Percentiles rank a stretch among this genome's conserved stretches.
Evolutionary conservation across 257 asterid genomes (phyloP).

Genomic region (Gardenia jasminoides): DNA sequence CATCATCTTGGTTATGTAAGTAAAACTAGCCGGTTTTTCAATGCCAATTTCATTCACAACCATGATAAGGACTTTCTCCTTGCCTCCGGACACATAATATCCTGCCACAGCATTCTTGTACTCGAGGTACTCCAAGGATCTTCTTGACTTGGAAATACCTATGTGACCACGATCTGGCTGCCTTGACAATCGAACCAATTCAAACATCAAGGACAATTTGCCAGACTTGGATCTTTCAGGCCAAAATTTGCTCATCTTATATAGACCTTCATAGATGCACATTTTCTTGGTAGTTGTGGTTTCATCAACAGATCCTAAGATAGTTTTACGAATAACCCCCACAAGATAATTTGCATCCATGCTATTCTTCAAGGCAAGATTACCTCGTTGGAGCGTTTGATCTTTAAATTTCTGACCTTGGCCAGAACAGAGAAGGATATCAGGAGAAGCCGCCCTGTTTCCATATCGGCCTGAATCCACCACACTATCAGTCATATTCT

Average conservation of each 20-base stretch:
- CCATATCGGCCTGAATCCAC: too few relatives aligned
- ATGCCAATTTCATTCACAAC: conserved; percentile 34
- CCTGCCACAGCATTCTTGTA: conserved; percentile 10
- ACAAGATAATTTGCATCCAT: too few relatives aligned
- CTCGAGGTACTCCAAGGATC: background rate
- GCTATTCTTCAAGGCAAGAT: too few relatives aligned
- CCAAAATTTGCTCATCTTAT: conserved; percentile 24
- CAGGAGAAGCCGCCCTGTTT: too few relatives aligned
- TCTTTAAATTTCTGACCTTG: too few relatives aligned
- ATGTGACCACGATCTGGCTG: conserved; percentile 23
- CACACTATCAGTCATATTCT: background rate
- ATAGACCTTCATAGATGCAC: conserved; percentile 43
- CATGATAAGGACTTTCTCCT: conserved; percentile 36
- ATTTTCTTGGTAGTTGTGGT: too few relatives aligned
- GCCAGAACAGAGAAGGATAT: too few relatives aligned
- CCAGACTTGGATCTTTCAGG: conserved; percentile 26
- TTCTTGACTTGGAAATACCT: conserved; percentile 2
- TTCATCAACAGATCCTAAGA: too few relatives aligned
- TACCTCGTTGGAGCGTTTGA: too few relatives aligned
- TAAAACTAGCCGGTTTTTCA: conserved; percentile 37
- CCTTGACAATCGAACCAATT: conserved; percentile 32
- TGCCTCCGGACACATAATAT: conserved; percentile 44
- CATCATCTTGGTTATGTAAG: conserved; percentile 29
- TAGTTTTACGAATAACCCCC: too few relatives aligned
- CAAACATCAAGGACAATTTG: conserved; percentile 39